These are phyloP conservation scores for Citrus reticulata DNA, from an alignment of 345 rosid species.

Conservation along the genomic window DNA sequence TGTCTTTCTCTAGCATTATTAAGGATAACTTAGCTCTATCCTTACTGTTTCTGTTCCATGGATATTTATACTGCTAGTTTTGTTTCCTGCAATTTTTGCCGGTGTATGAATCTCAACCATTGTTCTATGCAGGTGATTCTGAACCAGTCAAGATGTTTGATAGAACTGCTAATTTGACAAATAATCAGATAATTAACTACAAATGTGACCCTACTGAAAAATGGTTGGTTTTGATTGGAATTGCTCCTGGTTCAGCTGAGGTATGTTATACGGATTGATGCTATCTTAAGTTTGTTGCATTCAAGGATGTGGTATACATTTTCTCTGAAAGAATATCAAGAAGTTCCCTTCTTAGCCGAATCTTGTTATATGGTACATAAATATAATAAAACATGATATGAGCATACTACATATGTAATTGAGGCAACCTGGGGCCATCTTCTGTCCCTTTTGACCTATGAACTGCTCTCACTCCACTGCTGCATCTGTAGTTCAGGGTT, in stretches of 20 bases:
- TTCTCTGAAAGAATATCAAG: neutral
- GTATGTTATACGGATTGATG: constrained; percentile 30
- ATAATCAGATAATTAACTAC: constrained; percentile 96
- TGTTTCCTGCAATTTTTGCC: neutral
- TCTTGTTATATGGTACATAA: neutral
- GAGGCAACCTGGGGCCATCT: neutral
- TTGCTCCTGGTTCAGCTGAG: constrained; percentile 98
- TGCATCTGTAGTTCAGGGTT: neutral
- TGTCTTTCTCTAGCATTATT: constrained; percentile 18
- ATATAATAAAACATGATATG: neutral
- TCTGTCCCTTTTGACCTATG: neutral
- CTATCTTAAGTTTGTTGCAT: neutral
- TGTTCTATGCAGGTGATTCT: constrained; percentile 64
- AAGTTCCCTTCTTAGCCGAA: neutral
- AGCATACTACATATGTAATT: neutral
- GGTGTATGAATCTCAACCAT: constrained; percentile 2
- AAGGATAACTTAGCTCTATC: neutral
- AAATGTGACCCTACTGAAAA: constrained; percentile 92
- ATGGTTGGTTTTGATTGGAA: constrained; percentile 97
- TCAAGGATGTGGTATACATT: neutral
- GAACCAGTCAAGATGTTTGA: constrained; percentile 98
- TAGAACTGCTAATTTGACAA: constrained; percentile 86
- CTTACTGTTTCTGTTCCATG: neutral
- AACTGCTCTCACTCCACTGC: neutral
- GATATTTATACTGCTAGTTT: neutral